Evolutionary conservation across 2,329 filamentous ascomycete species (phyloP), one percentile per base, ranked within the genome.

Genomic region (Ustulina deusta): DNA sequence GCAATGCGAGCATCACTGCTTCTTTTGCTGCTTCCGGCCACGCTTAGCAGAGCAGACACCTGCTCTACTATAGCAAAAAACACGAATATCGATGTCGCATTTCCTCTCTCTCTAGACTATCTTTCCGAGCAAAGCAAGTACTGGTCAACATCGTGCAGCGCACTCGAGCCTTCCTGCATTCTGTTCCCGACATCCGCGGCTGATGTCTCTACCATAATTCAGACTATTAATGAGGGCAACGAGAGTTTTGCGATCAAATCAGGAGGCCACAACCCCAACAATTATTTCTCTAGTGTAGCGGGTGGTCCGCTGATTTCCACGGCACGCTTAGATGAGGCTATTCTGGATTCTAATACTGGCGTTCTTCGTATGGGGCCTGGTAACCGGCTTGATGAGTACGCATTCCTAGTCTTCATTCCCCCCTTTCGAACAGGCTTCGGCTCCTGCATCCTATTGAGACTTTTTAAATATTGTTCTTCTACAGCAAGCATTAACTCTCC

Each of bases 201-300:
- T 9, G 85, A 89, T 71, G 85, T 89, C 29, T 81, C 86, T 0
- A 78, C 80, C 11, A 81, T 87, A 17, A 79, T 89, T 58, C 81
- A 80, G 49, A 77, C 84, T 17, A 79, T 89, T 17, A 81, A 81
- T 17, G 77, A 82, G 48, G 81, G 81, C 36, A 76, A 79, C 3
- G 84, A 83, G 57, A 76, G 70, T 3, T 89, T 89, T 71, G 86
- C 87, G 6, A 78, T 87, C 69, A 85, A 86, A 68, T 84, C 84
- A n/a, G 87, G 87, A 20, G 87, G 87, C 0, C 87, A 89, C 76
- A 85, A 84, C 61, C 83, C 85, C 5, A 87, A 87, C 73, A 79
- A 83, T 11, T 83, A 83, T 65, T 84, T 82, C 40, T 82, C 86
- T 0, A 89, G 82, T 70, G 83, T 85, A 42, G 74, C 81, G 6